Evolutionary conservation across 1,284 basidiomycete genomes (phyloP).

Genomic region (Melampsora abietis-canadensis): DNA sequence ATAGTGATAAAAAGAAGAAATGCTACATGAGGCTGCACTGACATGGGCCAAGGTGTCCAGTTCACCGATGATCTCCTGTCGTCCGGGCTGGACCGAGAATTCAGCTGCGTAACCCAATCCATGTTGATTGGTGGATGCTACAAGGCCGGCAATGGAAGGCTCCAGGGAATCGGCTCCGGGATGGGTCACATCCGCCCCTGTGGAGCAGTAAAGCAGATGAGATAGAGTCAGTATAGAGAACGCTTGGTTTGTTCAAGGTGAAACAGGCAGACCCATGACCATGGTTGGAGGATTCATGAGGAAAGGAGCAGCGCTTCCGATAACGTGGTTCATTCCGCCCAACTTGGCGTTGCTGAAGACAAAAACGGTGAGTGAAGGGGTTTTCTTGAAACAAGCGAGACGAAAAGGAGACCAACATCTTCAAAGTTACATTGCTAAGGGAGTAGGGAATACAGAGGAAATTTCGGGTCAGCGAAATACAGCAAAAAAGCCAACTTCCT

Average conservation of each 20-base stretch:
- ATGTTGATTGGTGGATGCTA: conserved; percentile 54
- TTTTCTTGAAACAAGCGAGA: neutral
- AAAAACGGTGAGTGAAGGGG: neutral
- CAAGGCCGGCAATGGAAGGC: conserved; percentile 57
- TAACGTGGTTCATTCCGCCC: conserved; percentile 39
- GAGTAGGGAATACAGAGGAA: neutral
- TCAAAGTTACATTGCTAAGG: conserved; percentile 25
- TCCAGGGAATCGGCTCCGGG: conserved; percentile 50
- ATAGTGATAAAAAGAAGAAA: neutral
- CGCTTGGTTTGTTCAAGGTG: neutral
- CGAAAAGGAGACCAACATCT: conserved; percentile 17
- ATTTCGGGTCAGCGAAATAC: neutral
- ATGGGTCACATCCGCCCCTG: conserved; percentile 42
- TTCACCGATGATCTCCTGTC: conserved; percentile 53
- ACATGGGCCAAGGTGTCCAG: conserved; percentile 48
- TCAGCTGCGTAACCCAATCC: conserved; percentile 53
- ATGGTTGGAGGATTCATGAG: conserved; percentile 32
- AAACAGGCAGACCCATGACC: conserved; percentile 29
- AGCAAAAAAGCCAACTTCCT: too few species aligned
- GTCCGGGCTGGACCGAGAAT: conserved; percentile 56
- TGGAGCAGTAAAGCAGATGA: neutral
- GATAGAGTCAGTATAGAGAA: neutral
- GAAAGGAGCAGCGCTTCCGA: conserved; percentile 4
- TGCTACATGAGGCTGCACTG: conserved; percentile 41
- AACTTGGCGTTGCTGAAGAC: conserved; percentile 33